phyloP scores from a whole-genome alignment of 1,139 yeast species.

The Nakaseomyces nivariensis region DNA sequence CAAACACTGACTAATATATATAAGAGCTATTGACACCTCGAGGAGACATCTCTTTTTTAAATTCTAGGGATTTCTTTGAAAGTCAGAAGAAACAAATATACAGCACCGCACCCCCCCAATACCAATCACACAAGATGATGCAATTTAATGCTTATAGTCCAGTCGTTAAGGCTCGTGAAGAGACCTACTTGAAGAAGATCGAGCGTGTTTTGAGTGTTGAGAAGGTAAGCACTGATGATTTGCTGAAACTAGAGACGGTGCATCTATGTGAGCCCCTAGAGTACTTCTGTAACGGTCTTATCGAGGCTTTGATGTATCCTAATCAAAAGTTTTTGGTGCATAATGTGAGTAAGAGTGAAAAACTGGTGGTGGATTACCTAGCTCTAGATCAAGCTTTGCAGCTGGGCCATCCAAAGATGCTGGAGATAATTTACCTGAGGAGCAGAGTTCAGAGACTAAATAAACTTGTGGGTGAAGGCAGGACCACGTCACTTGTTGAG shows the following conservation, averaged over 20 bases:
- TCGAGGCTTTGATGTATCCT: constrained; percentile 7
- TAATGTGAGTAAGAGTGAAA: background rate
- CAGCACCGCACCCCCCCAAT: too few species aligned
- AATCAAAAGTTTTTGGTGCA: background rate
- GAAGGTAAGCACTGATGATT: background rate
- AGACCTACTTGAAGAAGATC: constrained; percentile 3
- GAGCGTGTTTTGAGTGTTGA: constrained; percentile 2
- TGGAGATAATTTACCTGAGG: constrained; percentile 19
- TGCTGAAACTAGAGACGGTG: background rate
- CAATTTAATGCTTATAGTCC: constrained; percentile 2
- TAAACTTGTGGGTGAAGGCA: background rate
- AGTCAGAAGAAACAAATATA: too few species aligned
- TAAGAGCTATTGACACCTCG: too few species aligned
- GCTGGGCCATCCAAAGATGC: constrained; percentile 19
- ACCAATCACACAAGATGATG: background rate
- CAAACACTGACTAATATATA: too few species aligned
- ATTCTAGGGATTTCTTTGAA: too few species aligned
- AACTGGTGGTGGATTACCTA: background rate
- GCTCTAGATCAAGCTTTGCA: background rate
- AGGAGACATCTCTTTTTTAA: too few species aligned
- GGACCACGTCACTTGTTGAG: background rate
- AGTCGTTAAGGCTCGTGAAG: constrained; percentile 2
- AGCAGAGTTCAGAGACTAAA: constrained; percentile 9
- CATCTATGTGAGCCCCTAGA: background rate
- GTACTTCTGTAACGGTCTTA: background rate